Base-by-base conservation (phyloP, 176 grass and related monocot genomes). In the Dendrocalamus sinicus region DNA sequence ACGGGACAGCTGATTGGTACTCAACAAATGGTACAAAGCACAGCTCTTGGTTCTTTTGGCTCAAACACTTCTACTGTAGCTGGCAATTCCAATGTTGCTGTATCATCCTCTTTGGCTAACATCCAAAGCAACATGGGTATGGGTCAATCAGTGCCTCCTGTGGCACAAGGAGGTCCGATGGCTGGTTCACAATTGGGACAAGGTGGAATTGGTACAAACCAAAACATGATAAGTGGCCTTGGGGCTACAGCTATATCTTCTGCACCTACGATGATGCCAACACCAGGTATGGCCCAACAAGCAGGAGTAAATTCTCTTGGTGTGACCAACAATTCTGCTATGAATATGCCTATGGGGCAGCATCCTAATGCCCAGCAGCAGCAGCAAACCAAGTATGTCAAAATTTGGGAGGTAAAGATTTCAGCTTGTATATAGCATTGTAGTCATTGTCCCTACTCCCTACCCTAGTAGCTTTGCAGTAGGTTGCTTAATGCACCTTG, bases 361-460 rank as follows among this genome's bases (percentile, higher is more conserved):
- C 86, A 95, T 73, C 70, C 89, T 47, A 92, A 91, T 92, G 81
- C 79, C 51, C 96, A 96, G 83, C 96, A 95, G 60, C 73, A 77
- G 12, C 68, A 85, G 20, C 92, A 83, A 16, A 63, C 93, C 73
- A 99, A 99, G 73, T 99, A 99, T 88, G 82, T 96, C 76, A 96
- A 87, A 92, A 99, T 99, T 85, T 99, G 96, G 96, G 96, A 99
- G 96, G 96, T 99, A 92, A 72, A 59, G 1, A 51, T 19, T 39
- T 86, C 41, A 63, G 50, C 23, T 80, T 60, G 4, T 82, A 17
- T 79, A 78, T 75, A 41, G 8, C 66, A 19, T 81, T 11, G 32
- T 76, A 62, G 28, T 20, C 43, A 73, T 9, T 40, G 17, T 32
- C 51, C 52, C 37, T 60, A 57, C 40, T 61, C 26, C 57, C 22